Percentiles rank a stretch among this genome's conserved stretches.
phyloP scores from a whole-genome alignment of 108 stramenopile species.

The Ochromonas danica region DNA sequence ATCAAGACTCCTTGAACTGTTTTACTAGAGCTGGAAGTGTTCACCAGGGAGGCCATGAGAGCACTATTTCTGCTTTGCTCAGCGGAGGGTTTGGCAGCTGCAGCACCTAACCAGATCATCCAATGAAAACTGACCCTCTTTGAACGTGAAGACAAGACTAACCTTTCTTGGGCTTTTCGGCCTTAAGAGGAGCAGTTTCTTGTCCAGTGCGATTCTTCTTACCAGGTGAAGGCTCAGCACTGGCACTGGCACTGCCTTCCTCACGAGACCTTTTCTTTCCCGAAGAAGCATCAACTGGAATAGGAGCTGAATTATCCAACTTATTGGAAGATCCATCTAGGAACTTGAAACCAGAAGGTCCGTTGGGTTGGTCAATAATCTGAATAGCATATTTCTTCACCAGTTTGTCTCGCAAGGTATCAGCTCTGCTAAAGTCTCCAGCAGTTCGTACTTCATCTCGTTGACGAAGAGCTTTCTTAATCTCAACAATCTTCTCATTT shows the following conservation, averaged over 20 bases:
- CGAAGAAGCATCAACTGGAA: background rate
- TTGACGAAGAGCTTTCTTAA: background rate
- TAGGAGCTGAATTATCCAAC: background rate
- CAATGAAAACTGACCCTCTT: background rate
- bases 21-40: background rate
- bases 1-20: constrained; percentile 20
- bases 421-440: constrained; percentile 1
- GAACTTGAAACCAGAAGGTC: constrained; percentile 32
- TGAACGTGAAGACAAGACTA: background rate
- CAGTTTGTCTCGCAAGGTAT: background rate
- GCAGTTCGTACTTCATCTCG: background rate
- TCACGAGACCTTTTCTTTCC: background rate
- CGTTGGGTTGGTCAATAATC: constrained; percentile 22
- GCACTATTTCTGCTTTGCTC: constrained; percentile 19
- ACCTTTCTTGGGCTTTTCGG: no score
- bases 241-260: background rate
- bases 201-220: no score
- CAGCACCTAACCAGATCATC: background rate
- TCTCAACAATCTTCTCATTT: background rate
- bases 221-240: background rate
- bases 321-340: constrained; percentile 31
- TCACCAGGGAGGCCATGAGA: background rate
- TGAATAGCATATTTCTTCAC: background rate
- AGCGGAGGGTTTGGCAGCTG: background rate
- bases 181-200: no score